Evolutionary conservation across 1,284 basidiomycete genomes (phyloP).

Genomic region (Trichosporon sp.): DNA sequence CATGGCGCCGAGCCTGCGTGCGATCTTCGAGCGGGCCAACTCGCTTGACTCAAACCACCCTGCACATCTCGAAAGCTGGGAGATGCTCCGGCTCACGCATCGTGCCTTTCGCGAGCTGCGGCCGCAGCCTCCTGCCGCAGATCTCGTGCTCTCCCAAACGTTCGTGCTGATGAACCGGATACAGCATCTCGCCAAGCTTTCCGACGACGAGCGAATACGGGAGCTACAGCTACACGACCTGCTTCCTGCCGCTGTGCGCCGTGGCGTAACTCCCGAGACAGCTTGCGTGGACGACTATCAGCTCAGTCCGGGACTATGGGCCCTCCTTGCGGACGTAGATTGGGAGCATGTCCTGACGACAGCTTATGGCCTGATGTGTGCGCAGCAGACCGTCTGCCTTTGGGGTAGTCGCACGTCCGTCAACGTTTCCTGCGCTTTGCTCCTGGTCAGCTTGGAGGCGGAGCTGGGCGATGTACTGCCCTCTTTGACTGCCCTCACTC

Average conservation of each 20-base stretch:
- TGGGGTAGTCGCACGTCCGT: constrained; percentile 18
- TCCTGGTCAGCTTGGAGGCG: constrained; percentile 21
- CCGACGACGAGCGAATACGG: constrained; percentile 10
- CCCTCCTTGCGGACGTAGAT: constrained; percentile 10
- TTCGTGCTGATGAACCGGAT: constrained; percentile 14
- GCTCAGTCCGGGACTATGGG: constrained; percentile 10
- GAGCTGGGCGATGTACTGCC: constrained; percentile 10
- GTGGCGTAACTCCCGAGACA: background rate
- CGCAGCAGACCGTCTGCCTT: constrained; percentile 28
- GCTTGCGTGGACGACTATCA: constrained; percentile 11
- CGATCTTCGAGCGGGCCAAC: constrained; percentile 27
- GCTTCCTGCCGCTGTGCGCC: background rate
- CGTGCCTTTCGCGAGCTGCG: constrained; percentile 8
- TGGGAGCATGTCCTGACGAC: constrained; percentile 24
- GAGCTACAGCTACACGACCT: constrained; percentile 6
- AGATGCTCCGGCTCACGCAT: constrained; percentile 5
- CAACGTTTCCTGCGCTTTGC: constrained; percentile 16
- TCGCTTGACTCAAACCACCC: constrained; percentile 12
- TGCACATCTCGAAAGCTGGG: constrained; percentile 17
- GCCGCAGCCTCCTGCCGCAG: constrained; percentile 6
- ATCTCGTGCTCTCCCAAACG: constrained; percentile 18
- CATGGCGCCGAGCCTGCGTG: constrained; percentile 19
- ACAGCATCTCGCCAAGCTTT: constrained; percentile 10
- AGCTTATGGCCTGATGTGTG: constrained; percentile 26
- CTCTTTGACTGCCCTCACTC: constrained; percentile 1